Conservation (phyloP, 208 protist species). For the Phytomonas sp. region DNA sequence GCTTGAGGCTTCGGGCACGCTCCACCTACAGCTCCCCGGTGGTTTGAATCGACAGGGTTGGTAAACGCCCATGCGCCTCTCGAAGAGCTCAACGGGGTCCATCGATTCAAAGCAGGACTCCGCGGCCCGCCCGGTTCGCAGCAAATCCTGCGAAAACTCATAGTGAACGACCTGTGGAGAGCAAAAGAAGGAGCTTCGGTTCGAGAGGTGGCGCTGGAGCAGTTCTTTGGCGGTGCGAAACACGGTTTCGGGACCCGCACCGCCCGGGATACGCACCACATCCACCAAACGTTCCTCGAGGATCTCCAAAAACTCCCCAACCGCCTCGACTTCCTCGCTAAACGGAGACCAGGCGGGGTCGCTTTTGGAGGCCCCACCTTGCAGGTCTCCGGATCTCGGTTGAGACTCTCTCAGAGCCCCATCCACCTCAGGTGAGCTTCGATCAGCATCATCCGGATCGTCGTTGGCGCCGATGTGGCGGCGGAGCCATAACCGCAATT, state of each 20-base stretch:
- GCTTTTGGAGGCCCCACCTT: constrained; percentile 3
- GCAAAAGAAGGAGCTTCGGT: constrained; percentile 78
- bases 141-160: constrained; percentile 36
- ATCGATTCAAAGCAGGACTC: constrained; percentile 54
- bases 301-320: constrained; percentile 56
- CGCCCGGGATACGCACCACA: constrained; percentile 46
- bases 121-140: constrained; percentile 30
- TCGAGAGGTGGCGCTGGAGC: constrained; percentile 39
- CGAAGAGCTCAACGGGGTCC: constrained; percentile 62
- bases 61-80: constrained; percentile 13
- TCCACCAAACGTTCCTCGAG: constrained; percentile 52
- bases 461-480: constrained; percentile 85
- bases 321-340: constrained; percentile 35
- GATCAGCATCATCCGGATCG: constrained; percentile 20
- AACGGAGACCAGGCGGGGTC: constrained; percentile 13
- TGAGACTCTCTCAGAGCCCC: constrained; percentile 11
- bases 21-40: constrained; percentile 38
- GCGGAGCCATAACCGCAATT: constrained; percentile 72
- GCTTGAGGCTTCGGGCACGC: constrained; percentile 13
- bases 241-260: constrained; percentile 44
- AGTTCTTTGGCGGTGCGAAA: constrained; percentile 30
- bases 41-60: neutral
- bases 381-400: constrained; percentile 4
- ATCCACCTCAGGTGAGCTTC: constrained; percentile 10
- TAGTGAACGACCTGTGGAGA: constrained; percentile 50